Conservation (phyloP, 1,139 yeast species). For the Pichia sp. region DNA sequence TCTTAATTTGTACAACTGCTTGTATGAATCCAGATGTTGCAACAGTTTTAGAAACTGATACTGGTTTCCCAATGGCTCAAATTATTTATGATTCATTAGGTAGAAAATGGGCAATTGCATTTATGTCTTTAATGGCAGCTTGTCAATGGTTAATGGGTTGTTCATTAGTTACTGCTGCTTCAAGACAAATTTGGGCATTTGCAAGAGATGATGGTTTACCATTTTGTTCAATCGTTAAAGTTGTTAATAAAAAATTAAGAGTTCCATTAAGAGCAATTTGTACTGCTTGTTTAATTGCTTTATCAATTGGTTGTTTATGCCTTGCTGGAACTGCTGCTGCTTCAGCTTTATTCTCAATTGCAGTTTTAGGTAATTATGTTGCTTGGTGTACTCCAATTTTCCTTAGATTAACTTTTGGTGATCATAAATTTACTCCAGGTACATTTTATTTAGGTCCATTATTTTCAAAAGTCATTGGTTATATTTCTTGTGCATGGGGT, state of each 20-base stretch:
- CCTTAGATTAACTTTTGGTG: conserved; percentile 41
- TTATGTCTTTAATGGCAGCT: conserved; percentile 36
- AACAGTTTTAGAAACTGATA: conserved; percentile 37
- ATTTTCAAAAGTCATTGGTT: conserved; percentile 38
- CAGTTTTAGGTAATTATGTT: conserved; percentile 52
- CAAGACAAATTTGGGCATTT: conserved; percentile 48
- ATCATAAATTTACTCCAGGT: conserved; percentile 52
- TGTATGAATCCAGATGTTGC: conserved; percentile 48
- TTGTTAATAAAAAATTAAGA: conserved; percentile 43
- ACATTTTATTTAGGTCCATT: conserved; percentile 52
- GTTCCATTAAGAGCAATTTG: conserved; percentile 58
- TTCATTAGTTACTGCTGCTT: conserved; percentile 46
- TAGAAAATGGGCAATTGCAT: conserved; percentile 57
- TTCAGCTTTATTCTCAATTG: conserved; percentile 50
- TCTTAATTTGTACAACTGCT: conserved; percentile 49
- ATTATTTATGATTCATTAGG: conserved; percentile 60
- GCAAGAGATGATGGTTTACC: conserved; percentile 50
- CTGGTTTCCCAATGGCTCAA: conserved; percentile 58
- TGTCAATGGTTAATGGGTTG: conserved; percentile 67
- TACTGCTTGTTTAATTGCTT: conserved; percentile 44
- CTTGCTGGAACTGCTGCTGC: conserved; percentile 56
- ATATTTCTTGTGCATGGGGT: conserved; percentile 25
- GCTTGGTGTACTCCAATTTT: conserved; percentile 57
- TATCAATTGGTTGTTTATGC: conserved; percentile 49
- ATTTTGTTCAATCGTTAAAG: conserved; percentile 41